A percentile compares a stretch with the other conserved stretches of the same genome.
Evolutionary conservation across 169 alveolate genomes (phyloP).

Genomic region (Plasmodium knowlesi): DNA sequence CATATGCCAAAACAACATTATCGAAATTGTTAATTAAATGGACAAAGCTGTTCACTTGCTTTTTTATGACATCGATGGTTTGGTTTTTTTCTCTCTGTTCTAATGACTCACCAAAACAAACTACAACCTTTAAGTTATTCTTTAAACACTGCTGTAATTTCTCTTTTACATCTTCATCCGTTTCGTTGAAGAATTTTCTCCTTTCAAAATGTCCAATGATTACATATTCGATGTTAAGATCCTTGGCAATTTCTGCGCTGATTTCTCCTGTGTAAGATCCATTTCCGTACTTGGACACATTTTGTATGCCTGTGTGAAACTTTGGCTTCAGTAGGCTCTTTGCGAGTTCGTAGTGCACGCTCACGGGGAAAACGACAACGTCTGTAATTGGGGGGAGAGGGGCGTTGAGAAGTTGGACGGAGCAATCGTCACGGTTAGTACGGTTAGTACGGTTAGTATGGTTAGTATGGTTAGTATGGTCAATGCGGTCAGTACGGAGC

Average conservation of each 20-base stretch:
- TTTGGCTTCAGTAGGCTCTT: slow-evolving; percentile 79
- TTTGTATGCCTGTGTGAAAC: slow-evolving; percentile 93
- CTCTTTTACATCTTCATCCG: slow-evolving; percentile 94
- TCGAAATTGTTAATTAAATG: slow-evolving; percentile 90
- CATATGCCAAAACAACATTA: slow-evolving; percentile 97
- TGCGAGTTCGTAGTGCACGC: slow-evolving; percentile 89
- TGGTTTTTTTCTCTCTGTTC: slow-evolving; percentile 95
- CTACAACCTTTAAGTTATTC: slow-evolving; percentile 90
- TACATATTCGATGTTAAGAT: slow-evolving; percentile 94
- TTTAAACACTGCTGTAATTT: slow-evolving; percentile 92
- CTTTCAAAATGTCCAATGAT: slow-evolving; percentile 99
- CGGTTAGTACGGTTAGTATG: too few species aligned
- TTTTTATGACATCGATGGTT: slow-evolving; percentile 93
- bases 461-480: too few species aligned
- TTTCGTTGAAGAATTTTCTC: slow-evolving; percentile 94
- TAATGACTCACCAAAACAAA: slow-evolving; percentile 97
- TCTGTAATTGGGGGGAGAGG: slow-evolving; percentile 75
- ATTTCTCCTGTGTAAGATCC: slow-evolving; percentile 99
- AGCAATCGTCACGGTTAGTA: slow-evolving; percentile 17
- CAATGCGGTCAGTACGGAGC: too few species aligned
- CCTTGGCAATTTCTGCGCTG: slow-evolving; percentile 93
- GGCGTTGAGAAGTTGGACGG: neutral
- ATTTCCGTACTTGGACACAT: slow-evolving; percentile 91
- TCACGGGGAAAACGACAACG: slow-evolving; percentile 91
- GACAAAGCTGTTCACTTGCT: slow-evolving; percentile 90